Conservation (phyloP, 805 yeast species). For the Lachancea meyersii region DNA sequence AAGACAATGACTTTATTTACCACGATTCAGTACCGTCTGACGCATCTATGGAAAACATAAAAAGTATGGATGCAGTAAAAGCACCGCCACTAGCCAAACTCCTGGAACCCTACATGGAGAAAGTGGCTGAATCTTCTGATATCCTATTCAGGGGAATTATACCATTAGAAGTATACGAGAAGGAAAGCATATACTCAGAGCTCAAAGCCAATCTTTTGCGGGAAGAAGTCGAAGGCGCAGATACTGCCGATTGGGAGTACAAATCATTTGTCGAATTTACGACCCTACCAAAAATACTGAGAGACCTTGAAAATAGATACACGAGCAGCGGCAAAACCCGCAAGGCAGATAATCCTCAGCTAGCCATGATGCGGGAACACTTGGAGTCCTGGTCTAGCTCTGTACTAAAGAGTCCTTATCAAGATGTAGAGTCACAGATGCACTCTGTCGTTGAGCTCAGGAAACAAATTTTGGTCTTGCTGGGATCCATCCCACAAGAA, state of each 20-base stretch:
- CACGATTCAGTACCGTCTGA: slow-evolving; percentile 68
- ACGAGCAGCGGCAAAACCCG: slow-evolving; percentile 28
- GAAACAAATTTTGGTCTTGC: slow-evolving; percentile 33
- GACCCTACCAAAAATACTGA: slow-evolving; percentile 63
- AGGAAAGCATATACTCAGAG: slow-evolving; percentile 81
- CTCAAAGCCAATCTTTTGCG: slow-evolving; percentile 75
- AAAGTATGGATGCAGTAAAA: slow-evolving; percentile 57
- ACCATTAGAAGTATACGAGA: slow-evolving; percentile 82
- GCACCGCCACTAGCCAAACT: slow-evolving; percentile 64
- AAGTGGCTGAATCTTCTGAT: slow-evolving; percentile 32
- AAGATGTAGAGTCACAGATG: slow-evolving; percentile 32
- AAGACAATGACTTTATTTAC: slow-evolving; percentile 86
- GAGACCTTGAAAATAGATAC: slow-evolving; percentile 40
- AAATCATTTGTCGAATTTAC: slow-evolving; percentile 74
- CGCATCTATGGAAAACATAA: slow-evolving; percentile 28
- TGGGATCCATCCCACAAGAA: slow-evolving; percentile 32
- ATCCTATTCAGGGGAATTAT: slow-evolving; percentile 73
- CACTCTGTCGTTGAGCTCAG: slow-evolving; percentile 31
- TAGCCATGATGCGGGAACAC: slow-evolving; percentile 29
- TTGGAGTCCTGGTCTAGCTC: slow-evolving; percentile 25
- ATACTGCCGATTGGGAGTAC: slow-evolving; percentile 73
- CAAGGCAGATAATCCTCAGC: slow-evolving; percentile 16
- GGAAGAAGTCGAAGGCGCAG: slow-evolving; percentile 64
- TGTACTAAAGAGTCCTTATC: slow-evolving; percentile 25
- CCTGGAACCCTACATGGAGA: slow-evolving; percentile 36